A percentile compares a stretch with the other conserved stretches of the same genome.
Evolutionary conservation across 1,284 basidiomycete species (phyloP).

Genomic region (Apiotrichum laibachii): DNA sequence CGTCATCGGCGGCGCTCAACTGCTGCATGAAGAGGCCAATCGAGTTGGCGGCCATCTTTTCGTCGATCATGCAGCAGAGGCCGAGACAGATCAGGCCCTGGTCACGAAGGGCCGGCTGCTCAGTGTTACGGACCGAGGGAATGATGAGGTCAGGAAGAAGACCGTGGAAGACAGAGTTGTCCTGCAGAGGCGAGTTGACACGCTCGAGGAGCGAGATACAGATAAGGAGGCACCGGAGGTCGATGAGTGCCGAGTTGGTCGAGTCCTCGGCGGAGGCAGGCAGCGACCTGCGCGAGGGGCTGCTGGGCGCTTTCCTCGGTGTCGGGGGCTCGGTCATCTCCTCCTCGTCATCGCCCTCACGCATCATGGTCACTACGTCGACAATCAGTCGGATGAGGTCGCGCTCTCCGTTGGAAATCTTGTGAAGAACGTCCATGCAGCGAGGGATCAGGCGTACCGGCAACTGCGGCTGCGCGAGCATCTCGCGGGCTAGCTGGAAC

Average conservation of each 20-base stretch:
- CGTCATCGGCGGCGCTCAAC: constrained; percentile 70
- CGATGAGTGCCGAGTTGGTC: constrained; percentile 62
- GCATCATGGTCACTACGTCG: constrained; percentile 83
- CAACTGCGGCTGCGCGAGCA: constrained; percentile 77
- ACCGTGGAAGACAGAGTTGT: constrained; percentile 90
- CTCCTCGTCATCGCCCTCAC: constrained; percentile 57
- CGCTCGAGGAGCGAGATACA: constrained; percentile 89
- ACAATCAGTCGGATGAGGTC: constrained; percentile 93
- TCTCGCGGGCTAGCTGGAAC: constrained; percentile 81
- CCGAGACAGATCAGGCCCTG: constrained; percentile 82
- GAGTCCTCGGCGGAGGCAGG: constrained; percentile 35
- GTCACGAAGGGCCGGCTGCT: constrained; percentile 74
- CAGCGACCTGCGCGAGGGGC: constrained; percentile 9
- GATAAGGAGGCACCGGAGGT: constrained; percentile 78
- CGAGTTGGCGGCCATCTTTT: constrained; percentile 83
- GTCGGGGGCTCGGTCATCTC: constrained; percentile 20
- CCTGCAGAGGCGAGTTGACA: constrained; percentile 86
- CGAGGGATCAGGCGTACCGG: constrained; percentile 74
- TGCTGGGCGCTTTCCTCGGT: not conserved
- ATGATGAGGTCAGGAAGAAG: constrained; percentile 85
- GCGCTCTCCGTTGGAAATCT: constrained; percentile 77
- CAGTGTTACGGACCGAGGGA: constrained; percentile 81
- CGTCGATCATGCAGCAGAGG: constrained; percentile 85
- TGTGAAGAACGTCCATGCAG: constrained; percentile 82
- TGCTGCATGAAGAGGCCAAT: constrained; percentile 87